Base-by-base conservation (phyloP, 2,329 filamentous ascomycete genomes). In the Coniochaeta prunicola region DNA sequence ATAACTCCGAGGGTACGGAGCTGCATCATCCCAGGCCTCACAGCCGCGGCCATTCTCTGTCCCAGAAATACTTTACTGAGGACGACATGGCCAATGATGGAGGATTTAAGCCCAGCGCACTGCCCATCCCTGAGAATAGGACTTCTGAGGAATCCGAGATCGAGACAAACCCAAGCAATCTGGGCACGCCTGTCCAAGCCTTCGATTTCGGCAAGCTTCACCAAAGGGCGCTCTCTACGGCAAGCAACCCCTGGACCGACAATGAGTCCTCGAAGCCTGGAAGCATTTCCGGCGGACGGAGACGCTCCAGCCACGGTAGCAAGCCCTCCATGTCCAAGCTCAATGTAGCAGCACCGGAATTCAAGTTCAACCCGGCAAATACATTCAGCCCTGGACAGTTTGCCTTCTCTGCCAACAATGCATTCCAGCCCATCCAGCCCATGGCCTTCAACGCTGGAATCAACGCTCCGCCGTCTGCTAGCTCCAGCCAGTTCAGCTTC, bases 341-440 rank as follows among this genome's bases (percentile, higher is more conserved):
- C 65, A 97, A 97, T 66, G 92, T 96, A 31, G 85, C 88, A 62
- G 93, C 93, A 0, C 89, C 92, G 53, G 91, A 94, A 68, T 97
- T 97, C 78, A 91, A 88, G 66, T 93, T 93, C 73, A 83, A 84
- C 62, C 82, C 82, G 3, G 70, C 74, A 2, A 81, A 71, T 66
- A 74, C 73, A 28, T 85, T 84, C 66, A 75, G 78, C 38, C 77
- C 80, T 17, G 72, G 74, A 17, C 73, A 79, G 57, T 83, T 84
- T 66, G 75, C 74, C 40, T 84, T 84, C 61, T 73, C 75, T 10
- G 33, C 24, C 24, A 71, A 69, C 42, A 75, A 67, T 56, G 67
- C 65, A 54, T 80, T 81, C 69, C 78, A 85, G 64, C 78, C 82
- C 5, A 64, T 75, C 8, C 78, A 85, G 64, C 78, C 82, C 5